Percentiles rank a stretch among this genome's conserved stretches.
These are phyloP conservation scores for Rhizopogon vinicolor DNA, from an alignment of 768 basidiomycete species.

Conservation along the genomic window DNA sequence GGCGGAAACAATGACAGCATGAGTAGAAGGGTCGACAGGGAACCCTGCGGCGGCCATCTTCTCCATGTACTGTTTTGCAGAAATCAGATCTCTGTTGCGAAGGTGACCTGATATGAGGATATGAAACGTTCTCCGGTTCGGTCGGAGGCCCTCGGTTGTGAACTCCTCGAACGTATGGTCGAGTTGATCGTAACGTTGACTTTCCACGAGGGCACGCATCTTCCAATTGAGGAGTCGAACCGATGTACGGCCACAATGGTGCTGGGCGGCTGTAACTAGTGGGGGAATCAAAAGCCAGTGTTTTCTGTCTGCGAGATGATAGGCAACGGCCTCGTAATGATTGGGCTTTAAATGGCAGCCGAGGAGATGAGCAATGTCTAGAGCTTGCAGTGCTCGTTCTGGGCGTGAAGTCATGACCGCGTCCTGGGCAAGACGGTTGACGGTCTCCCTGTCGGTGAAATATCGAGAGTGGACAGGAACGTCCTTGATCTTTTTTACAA, in stretches of 20 bases:
- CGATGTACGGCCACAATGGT: constrained; percentile 46
- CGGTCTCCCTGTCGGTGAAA: constrained; percentile 29
- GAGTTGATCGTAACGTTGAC: constrained; percentile 42
- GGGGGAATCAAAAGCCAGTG: constrained; percentile 49
- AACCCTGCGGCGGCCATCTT: constrained; percentile 56
- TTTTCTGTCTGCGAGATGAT: constrained; percentile 40
- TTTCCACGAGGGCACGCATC: constrained; percentile 55
- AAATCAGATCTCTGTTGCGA: constrained; percentile 58
- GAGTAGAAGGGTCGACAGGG: constrained; percentile 50
- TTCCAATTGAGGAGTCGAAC: constrained; percentile 68
- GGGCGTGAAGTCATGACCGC: constrained; percentile 32
- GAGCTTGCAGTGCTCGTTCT: constrained; percentile 36
- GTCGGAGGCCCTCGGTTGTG: constrained; percentile 36
- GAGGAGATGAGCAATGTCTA: constrained; percentile 43
- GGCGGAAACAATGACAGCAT: constrained; percentile 51
- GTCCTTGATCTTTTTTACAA: constrained; percentile 10
- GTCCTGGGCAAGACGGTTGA: constrained; percentile 27
- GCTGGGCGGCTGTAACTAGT: constrained; percentile 44
- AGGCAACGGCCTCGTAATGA: constrained; percentile 54
- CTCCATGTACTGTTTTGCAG: constrained; percentile 48
- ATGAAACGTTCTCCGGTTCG: constrained; percentile 64
- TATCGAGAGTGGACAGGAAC: constrained; percentile 20
- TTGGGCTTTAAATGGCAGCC: constrained; percentile 48
- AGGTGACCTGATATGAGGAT: constrained; percentile 63
- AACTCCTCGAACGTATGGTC: constrained; percentile 48